A percentile compares a stretch with the other conserved stretches of the same genome.
Evolutionary conservation across 129 eudicot genomes (phyloP).

Genomic region (Flaveria bidentis): DNA sequence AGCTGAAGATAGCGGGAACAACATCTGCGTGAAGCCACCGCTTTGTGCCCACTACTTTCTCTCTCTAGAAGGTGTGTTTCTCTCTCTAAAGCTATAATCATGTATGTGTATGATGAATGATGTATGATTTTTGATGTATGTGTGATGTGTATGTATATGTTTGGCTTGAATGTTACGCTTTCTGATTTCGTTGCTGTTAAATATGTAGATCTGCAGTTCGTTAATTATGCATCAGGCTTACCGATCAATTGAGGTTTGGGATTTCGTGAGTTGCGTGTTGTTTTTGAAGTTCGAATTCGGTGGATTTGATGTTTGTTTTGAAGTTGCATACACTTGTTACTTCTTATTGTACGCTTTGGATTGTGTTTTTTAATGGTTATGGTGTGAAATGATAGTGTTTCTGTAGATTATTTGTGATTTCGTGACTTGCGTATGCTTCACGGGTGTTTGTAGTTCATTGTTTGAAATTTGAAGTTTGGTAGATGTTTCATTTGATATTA

Average conservation of each 20-base stretch:
- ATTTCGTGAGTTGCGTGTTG: not conserved
- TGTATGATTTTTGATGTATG: too few relatives aligned
- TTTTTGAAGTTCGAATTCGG: slow-evolving; percentile 12
- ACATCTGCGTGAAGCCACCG: slow-evolving; percentile 38
- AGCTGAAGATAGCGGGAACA: slow-evolving; percentile 40
- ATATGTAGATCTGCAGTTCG: slow-evolving; percentile 34
- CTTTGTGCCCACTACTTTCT: slow-evolving; percentile 33
- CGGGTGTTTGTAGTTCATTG: not conserved
- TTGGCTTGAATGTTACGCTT: slow-evolving; percentile 37
- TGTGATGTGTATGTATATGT: not conserved
- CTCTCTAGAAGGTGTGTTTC: slow-evolving; percentile 36
- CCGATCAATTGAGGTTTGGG: slow-evolving; percentile 30
- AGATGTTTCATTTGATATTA: not conserved
- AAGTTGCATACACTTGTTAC: not conserved
- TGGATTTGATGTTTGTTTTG: not conserved
- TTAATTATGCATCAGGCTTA: slow-evolving; percentile 18
- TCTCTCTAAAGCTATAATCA: slow-evolving; percentile 22
- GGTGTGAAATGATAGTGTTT: slow-evolving; percentile 14
- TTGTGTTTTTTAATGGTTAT: not conserved
- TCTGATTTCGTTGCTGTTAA: slow-evolving; percentile 27
- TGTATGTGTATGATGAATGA: not conserved
- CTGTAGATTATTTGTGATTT: not conserved
- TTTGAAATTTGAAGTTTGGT: not conserved
- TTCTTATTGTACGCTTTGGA: not conserved
- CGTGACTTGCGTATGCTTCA: not conserved